A percentile compares a stretch with the other conserved stretches of the same genome.
Conservation (phyloP, 352 stramenopile species). For the Pythium insidiosum region DNA sequence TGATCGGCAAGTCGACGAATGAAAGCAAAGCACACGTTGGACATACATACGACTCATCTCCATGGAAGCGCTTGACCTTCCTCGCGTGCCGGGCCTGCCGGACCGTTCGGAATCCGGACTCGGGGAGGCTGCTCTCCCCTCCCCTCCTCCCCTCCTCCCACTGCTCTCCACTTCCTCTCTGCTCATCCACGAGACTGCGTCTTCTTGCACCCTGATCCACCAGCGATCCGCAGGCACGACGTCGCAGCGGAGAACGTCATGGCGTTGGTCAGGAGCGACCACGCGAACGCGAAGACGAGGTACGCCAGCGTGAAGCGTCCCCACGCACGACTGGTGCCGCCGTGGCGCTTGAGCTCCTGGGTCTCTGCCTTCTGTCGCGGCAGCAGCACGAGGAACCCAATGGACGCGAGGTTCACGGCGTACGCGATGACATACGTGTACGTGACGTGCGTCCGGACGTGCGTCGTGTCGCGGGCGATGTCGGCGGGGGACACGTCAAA, state of each 20-base stretch:
- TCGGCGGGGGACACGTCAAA: slow-evolving; percentile 34
- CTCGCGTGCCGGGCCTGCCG: too few relatives aligned
- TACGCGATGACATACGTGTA: slow-evolving; percentile 58
- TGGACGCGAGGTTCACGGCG: slow-evolving; percentile 31
- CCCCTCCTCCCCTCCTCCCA: too few relatives aligned
- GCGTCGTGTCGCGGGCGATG: slow-evolving; percentile 10
- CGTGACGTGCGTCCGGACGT: slow-evolving; percentile 37
- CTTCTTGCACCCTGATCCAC: slow-evolving; percentile 34
- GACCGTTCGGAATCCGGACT: too few relatives aligned
- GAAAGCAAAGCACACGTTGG: too few relatives aligned
- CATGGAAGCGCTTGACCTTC: too few relatives aligned
- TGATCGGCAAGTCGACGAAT: too few relatives aligned
- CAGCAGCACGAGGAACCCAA: slow-evolving; percentile 36
- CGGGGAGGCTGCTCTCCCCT: too few relatives aligned
- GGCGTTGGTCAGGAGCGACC: slow-evolving; percentile 58
- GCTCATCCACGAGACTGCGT: too few relatives aligned
- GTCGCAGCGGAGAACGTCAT: slow-evolving; percentile 46
- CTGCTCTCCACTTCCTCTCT: too few relatives aligned
- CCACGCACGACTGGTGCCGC: slow-evolving; percentile 31
- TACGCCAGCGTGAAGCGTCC: slow-evolving; percentile 26
- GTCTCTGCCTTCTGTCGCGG: slow-evolving; percentile 40
- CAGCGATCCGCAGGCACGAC: slow-evolving; percentile 36
- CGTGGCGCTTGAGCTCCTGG: too few relatives aligned
- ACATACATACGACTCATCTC: too few relatives aligned
- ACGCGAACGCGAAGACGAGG: slow-evolving; percentile 35